Conservation (phyloP, 73 alveolate genomes). For the Halteria grandinella region DNA sequence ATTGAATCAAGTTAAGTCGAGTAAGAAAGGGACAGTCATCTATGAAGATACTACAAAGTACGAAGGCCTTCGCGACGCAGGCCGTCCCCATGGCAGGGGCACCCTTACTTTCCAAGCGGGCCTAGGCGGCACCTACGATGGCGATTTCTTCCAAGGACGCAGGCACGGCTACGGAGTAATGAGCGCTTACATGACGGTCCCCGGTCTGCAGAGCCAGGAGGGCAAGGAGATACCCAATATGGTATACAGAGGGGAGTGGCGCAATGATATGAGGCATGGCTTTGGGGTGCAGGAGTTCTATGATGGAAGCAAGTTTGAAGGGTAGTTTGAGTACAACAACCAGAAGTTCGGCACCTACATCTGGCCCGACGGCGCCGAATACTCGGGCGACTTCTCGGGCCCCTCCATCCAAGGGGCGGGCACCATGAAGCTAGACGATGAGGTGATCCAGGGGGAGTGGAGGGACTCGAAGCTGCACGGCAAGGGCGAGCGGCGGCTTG, state of each 20-base stretch:
- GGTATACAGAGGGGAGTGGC: slow-evolving; percentile 84
- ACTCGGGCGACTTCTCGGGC: slow-evolving; percentile 46
- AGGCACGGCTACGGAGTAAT: slow-evolving; percentile 41
- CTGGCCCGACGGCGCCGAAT: slow-evolving; percentile 43
- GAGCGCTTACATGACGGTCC: too few species aligned
- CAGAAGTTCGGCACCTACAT: slow-evolving; percentile 65
- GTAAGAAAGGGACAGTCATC: neutral
- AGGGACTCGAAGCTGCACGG: slow-evolving; percentile 46
- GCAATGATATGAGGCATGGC: slow-evolving; percentile 71
- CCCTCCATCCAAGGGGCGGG: slow-evolving; percentile 42
- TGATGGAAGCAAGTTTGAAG: slow-evolving; percentile 89
- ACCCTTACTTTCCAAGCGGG: neutral
- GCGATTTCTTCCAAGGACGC: slow-evolving; percentile 14
- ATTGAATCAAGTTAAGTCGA: neutral
- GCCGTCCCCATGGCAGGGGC: slow-evolving; percentile 36
- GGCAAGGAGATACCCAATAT: slow-evolving; percentile 8
- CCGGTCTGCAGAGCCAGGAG: too few species aligned
- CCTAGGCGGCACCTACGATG: slow-evolving; percentile 16
- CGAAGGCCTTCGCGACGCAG: slow-evolving; percentile 5
- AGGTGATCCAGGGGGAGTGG: slow-evolving; percentile 55
- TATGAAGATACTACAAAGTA: slow-evolving; percentile 42
- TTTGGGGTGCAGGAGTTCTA: slow-evolving; percentile 69
- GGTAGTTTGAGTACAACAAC: slow-evolving; percentile 82
- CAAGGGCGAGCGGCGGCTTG: slow-evolving; percentile 49
- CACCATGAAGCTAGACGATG: slow-evolving; percentile 25